phyloP scores from a whole-genome alignment of 805 yeast genomes.

The Wickerhamomyces pijperi region DNA sequence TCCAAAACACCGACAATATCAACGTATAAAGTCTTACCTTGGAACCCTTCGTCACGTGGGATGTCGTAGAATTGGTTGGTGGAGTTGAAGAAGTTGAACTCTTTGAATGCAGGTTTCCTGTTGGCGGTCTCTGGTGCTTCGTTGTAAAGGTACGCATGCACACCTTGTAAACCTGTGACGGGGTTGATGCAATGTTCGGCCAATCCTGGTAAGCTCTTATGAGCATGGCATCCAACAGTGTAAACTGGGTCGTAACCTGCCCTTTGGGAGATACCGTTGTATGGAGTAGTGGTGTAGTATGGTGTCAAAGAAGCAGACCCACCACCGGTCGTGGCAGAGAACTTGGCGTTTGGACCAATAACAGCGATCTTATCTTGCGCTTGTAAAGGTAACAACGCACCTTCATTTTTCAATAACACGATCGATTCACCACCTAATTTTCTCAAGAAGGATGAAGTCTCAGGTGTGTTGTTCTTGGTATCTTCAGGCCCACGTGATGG shows the following conservation, averaged over 20 bases:
- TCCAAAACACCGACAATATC: slow-evolving; percentile 31
- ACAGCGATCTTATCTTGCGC: slow-evolving; percentile 30
- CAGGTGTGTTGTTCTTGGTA: slow-evolving; percentile 30
- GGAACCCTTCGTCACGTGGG: slow-evolving; percentile 5
- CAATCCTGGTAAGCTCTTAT: slow-evolving; percentile 22
- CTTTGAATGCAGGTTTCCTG: slow-evolving; percentile 21
- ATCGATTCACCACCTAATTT: slow-evolving; percentile 36
- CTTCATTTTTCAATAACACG: slow-evolving; percentile 46
- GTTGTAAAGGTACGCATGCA: slow-evolving; percentile 13
- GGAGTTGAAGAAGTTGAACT: slow-evolving; percentile 10
- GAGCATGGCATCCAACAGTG: slow-evolving; percentile 25
- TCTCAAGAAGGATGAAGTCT: slow-evolving; percentile 27
- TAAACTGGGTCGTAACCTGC: slow-evolving; percentile 13
- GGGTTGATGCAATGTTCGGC: slow-evolving; percentile 9
- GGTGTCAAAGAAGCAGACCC: slow-evolving; percentile 46
- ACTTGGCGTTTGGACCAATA: slow-evolving; percentile 49
- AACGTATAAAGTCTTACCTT: slow-evolving; percentile 26
- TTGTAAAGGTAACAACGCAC: slow-evolving; percentile 31
- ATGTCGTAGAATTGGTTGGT: slow-evolving; percentile 16
- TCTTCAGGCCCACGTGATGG: slow-evolving; percentile 27
- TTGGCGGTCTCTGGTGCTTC: slow-evolving; percentile 9
- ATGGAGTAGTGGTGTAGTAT: slow-evolving; percentile 36
- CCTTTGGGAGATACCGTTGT: slow-evolving; percentile 24
- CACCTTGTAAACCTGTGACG: slow-evolving; percentile 14
- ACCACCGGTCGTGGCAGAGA: slow-evolving; percentile 43